Evolutionary conservation across 1,284 basidiomycete genomes (phyloP), one percentile per base, ranked within the genome.

Genomic region (Microbotryum lychnidis-dioicae): DNA sequence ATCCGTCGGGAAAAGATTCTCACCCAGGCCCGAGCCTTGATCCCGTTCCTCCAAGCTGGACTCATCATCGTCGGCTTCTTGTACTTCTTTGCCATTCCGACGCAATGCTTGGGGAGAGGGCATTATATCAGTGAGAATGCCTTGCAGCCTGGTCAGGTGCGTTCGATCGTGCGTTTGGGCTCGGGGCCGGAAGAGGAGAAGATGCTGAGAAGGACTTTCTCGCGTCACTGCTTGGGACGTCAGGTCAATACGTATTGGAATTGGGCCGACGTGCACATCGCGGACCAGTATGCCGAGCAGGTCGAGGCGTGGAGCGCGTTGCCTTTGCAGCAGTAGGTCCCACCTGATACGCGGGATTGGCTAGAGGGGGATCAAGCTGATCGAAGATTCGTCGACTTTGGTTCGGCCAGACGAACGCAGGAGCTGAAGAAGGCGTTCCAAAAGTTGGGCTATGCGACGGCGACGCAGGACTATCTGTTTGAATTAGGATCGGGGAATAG

Each of bases 61-160:
- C 66, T 72, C 49, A 48, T 70, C 57, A 10, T 70, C 29, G 65
- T 61, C 12, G 71, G 71, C 1, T 27, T 66, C 8, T 25, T 66
- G 4, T 71, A 70, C 49, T 64, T 66, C 49, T 46, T 69, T 44
- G 64, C 64, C 0, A 45, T 71, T 6, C 71, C 71, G 0, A 48
- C 57, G n/a, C 51, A 49, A 4, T 9, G 49, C 2, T 25, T 25
- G n/a, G 51, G 51, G 3, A 53, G 21, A 33, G 14, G 51, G 51
- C 87, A 84, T 20, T 93, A 89, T 73, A 86, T 92, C 52, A 90
- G 93, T 73, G 92, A 97, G 77, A 93, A 97, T 75, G 92, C 93
- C 0, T 77, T 97, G 29, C 88, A 91, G 72, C 91, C 93, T 6
- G 86, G 82, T 4, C 89, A 92, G 78, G 91, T 91, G 68, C 58